phyloP scores from a whole-genome alignment of 2,329 filamentous ascomycete genomes.

The Apiospora marii region DNA sequence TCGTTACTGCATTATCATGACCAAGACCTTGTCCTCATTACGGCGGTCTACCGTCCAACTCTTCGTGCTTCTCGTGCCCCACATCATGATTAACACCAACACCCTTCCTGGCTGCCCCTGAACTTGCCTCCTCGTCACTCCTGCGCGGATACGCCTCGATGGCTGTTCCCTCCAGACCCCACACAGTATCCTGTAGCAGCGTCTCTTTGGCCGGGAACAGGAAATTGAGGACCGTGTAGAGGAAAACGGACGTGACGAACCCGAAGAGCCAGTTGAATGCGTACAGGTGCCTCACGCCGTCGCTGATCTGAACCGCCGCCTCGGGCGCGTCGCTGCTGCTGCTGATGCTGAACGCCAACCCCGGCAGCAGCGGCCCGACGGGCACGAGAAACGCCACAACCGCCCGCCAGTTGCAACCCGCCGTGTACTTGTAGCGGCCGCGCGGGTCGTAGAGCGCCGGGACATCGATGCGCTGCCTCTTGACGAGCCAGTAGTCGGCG shows the following conservation, averaged over 20 bases:
- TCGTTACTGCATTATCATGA: not conserved
- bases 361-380: conserved; percentile 64
- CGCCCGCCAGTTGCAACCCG: conserved; percentile 67
- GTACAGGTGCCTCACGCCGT: conserved; percentile 63
- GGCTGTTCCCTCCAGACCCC: conserved; percentile 41
- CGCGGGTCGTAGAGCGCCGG: conserved; percentile 46
- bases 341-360: conserved; percentile 56
- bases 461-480: conserved; percentile 58
- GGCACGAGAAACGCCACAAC: conserved; percentile 63
- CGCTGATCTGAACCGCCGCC: conserved; percentile 38
- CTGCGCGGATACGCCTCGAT: conserved; percentile 34
- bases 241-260: conserved; percentile 61
- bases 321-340: conserved; percentile 29
- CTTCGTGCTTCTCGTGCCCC: not conserved
- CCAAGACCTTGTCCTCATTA: not conserved
- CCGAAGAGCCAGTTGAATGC: conserved; percentile 73
- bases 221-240: conserved; percentile 61
- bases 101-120: not conserved
- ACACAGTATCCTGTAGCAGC: conserved; percentile 52
- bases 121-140: conserved; percentile 16
- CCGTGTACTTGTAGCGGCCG: conserved; percentile 53
- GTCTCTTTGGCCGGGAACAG: conserved; percentile 58
- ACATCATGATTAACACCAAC: not conserved
- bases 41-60: not conserved
- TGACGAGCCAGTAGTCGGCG: conserved; percentile 66